Percentiles rank a stretch among this genome's conserved stretches.
Conservation (phyloP, 805 yeast genomes). For the Starmerella cellae region DNA sequence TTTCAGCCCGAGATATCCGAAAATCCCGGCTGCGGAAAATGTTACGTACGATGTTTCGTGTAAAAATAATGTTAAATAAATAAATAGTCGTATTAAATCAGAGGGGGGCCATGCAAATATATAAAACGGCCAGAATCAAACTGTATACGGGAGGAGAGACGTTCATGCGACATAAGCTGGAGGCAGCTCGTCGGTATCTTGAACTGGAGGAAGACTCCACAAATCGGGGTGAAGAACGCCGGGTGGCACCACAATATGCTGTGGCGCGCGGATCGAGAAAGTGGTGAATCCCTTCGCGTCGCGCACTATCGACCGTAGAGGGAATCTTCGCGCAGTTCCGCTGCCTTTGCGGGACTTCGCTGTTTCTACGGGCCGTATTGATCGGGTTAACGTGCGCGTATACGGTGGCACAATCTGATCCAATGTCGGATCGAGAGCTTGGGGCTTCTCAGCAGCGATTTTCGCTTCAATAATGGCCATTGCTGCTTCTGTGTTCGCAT, state of each 20-base stretch:
- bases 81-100: no score
- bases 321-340: background rate
- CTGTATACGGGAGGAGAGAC: no score
- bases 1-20: no score
- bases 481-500: no score
- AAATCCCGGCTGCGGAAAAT: no score
- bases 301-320: background rate
- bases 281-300: slow-evolving; percentile 4
- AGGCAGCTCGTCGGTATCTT: slow-evolving; percentile 17
- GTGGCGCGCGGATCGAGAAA: background rate
- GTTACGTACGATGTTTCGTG: background rate
- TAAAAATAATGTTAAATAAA: background rate
- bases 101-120: no score
- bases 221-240: slow-evolving; percentile 1
- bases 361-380: background rate
- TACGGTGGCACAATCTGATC: no score
- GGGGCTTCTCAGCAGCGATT: background rate
- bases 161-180: slow-evolving; percentile 17
- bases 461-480: background rate
- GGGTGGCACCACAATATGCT: slow-evolving; percentile 1
- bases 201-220: slow-evolving; percentile 2
- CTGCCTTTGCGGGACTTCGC: background rate
- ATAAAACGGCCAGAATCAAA: no score
- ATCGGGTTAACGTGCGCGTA: background rate
- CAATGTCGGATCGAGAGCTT: no score